A percentile compares a stretch with the other conserved stretches of the same genome.
phyloP scores from a whole-genome alignment of 2,329 filamentous ascomycete species.

The Colletotrichum sp. region DNA sequence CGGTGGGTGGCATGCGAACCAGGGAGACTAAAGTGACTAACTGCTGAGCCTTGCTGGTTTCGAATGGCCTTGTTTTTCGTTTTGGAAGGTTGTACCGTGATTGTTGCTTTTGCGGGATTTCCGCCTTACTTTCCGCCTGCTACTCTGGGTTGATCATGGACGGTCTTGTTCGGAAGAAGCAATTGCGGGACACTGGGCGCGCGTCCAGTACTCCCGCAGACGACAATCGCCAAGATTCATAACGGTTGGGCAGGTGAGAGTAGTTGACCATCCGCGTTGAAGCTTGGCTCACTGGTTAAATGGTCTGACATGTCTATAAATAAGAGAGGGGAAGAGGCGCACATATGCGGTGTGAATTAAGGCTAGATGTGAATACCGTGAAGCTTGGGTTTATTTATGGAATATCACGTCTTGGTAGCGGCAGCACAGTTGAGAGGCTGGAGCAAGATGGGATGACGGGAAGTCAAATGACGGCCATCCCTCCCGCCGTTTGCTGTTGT shows the following conservation, averaged over 20 bases:
- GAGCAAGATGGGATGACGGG: background rate
- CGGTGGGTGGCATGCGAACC: background rate
- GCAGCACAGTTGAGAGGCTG: background rate
- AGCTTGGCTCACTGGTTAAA: background rate
- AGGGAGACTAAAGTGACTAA: background rate
- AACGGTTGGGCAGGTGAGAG: background rate
- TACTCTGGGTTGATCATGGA: background rate
- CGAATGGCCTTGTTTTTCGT: background rate
- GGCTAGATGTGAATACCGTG: background rate
- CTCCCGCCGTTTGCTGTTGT: background rate
- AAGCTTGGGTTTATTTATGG: background rate
- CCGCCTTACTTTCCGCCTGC: background rate
- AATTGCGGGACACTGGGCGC: background rate
- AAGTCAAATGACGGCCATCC: background rate
- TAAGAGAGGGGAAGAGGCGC: background rate
- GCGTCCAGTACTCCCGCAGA: background rate
- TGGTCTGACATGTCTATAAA: background rate
- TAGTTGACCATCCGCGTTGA: background rate
- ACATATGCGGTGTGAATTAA: background rate
- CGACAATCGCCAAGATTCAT: background rate
- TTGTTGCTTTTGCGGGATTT: background rate
- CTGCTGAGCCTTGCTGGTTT: background rate
- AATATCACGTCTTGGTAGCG: background rate
- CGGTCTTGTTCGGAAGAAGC: background rate
- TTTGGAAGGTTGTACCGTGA: background rate